Base-by-base conservation (phyloP, 2,329 filamentous ascomycete species). In the Diaporthe citriasiana region DNA sequence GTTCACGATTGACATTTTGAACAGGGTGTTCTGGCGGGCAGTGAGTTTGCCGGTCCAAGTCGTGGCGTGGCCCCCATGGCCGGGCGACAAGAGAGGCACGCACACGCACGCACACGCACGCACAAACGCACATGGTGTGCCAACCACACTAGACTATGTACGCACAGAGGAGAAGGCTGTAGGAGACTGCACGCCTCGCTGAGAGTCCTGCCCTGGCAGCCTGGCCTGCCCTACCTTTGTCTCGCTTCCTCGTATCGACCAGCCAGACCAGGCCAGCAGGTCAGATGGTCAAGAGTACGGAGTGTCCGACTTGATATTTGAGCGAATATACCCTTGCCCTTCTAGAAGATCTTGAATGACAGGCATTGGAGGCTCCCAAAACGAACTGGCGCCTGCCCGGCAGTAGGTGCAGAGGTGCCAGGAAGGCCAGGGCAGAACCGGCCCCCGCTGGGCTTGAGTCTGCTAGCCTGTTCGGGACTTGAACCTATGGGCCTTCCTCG, bases 391-490 rank as follows among this genome's bases (percentile, higher is more conserved):
- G 59, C 59, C 59, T 47, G 40, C 27, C 27, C 42, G 47, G 60
- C 60, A 51, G 60, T 51, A n/a, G 45, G 45, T 12, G 45, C 42
- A 51, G n/a, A 66, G 60, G 45, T 51, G 60, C 19, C 60, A 25
- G 47, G 63, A 19, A 22, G 47, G 63, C 33, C 47, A 68, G 63
- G 33, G 63, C 63, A 53, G 45, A 68, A 22, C 7, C 47, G 7
- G 33, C 22, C 45, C 63, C 63, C 45, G 63, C 63, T 22, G 13
- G 63, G 30, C 45, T 66, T 38, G 63, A 8, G 33, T 19, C 9
- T 71, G 33, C 56, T 71, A 71, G 50, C 69, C 69, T 40, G 45
- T 60, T 71, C 53, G 35, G 69, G 69, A 42, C 7, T 40, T 53
- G n/a, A 53, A 53, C 56, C 69, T 30, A 59, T n/a, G 56, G 63